A percentile compares a stretch with the other conserved stretches of the same genome.
Conservation (phyloP, 2,329 filamentous ascomycete species). For the Colletotrichum simmondsii region DNA sequence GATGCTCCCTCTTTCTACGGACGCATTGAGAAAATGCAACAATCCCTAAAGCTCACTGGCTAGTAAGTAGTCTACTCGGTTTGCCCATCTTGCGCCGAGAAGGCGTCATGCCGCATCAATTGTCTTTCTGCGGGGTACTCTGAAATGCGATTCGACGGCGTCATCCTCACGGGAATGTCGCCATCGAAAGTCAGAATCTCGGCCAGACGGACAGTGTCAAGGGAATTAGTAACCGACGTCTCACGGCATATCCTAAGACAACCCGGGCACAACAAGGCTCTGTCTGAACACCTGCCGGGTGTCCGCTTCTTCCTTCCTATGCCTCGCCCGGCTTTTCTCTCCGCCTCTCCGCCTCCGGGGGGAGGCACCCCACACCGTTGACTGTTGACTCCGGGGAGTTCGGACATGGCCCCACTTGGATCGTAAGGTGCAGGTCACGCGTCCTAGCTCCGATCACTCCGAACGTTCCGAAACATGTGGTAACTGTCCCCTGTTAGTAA, state of each 20-base stretch:
- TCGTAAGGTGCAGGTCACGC: no score
- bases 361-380: neutral
- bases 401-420: neutral
- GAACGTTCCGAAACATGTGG: neutral
- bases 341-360: neutral
- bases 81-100: slow-evolving; percentile 10
- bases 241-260: no score
- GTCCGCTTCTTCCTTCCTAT: neutral
- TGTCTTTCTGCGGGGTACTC: slow-evolving; percentile 21
- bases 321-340: neutral
- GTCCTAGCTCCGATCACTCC: neutral
- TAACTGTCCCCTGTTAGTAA: neutral
- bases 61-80: neutral
- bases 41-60: neutral
- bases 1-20: neutral
- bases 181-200: slow-evolving; percentile 2
- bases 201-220: neutral
- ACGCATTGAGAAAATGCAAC: neutral
- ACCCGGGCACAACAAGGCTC: neutral
- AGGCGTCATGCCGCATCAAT: slow-evolving; percentile 17
- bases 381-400: neutral
- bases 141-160: slow-evolving; percentile 22
- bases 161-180: slow-evolving; percentile 18
- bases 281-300: no score
- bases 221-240: neutral